Evolutionary conservation across 352 stramenopile species (phyloP), one percentile per base, ranked within the genome.

Genomic region (Pythium graminicola): DNA sequence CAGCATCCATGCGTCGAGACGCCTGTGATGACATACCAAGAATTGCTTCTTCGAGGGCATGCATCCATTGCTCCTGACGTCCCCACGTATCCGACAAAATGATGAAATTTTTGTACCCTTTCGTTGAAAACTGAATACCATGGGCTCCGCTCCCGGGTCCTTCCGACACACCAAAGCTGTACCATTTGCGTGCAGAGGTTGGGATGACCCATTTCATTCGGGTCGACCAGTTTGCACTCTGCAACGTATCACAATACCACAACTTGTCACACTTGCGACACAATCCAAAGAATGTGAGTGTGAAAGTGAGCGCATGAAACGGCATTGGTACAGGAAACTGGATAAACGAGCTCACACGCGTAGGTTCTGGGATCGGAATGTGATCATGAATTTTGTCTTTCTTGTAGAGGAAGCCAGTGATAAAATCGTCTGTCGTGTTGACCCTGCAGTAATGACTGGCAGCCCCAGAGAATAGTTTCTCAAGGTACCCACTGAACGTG

Each of bases 191-290:
- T 14, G 82, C 79, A 2, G 81, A 90, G 7, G 81, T 93, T 1
- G 83, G 83, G 32, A 93, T 89, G 44, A 93, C 81, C 83, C 83
- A 93, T 60, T 93, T 93, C 83, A 93, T 92, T n/a, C 83, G 80
- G 27, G 67, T 91, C 27, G 75, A 60, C 83, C 83, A 93, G 53
- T 93, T 93, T 0, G 83, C 61, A 19, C 76, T 90, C 50, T 87
- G 72, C 26, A 93, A 56, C 7, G 83, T 91, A 43, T 93, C 83
- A 46, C 83, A 93, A 46, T 92, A 93, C 83, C 83, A 93, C 1
- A 93, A 60, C 52, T 93, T 92, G 63, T 90, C 83, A 58, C 83
- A 93, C 62, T 91, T 86, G 64, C 84, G 78, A 41, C 83, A 93
- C 11, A 93, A 52, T 9, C 83, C 83, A 35, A 93, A 85, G 52